Evolutionary conservation across 2,329 filamentous ascomycete genomes (phyloP), one percentile per base, ranked within the genome.

Genomic region (Ophiostoma quercus): DNA sequence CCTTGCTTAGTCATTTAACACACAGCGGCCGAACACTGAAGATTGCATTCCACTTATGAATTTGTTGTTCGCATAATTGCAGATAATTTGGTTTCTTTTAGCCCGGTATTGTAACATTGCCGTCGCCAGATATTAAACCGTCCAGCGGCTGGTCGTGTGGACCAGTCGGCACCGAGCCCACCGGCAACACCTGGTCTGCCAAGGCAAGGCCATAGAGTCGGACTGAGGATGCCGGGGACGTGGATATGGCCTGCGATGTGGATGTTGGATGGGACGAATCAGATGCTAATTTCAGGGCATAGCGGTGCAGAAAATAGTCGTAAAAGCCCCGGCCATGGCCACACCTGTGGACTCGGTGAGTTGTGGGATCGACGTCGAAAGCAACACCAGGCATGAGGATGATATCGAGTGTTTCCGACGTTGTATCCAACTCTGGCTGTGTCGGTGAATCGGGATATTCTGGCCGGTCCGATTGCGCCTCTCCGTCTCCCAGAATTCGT

Each of bases 261-360:
- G 16, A 9, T 14, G 12, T 41, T 12, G 39, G 11, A 12, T 41
- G 39, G 3, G 9, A 14, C 11, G 14, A 14, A 7, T 41, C 16
- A 16, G 62, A 39, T 3, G 62, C 62, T 19, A 39, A 12, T 67
- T 79, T 84, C 78, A 84, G 77, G 68, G 81, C 78, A 75, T 94
- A 96, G 74, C 90, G 87, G 76, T 90, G 87, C 77, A 99, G 81
- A 79, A 97, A 99, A 79, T 89, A 91, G 81, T 99, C 95, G 83
- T 99, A 99, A 81, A 96, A 99, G 41, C 95, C 95, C 79, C 92
- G 96, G 70, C 95, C 95, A 79, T 99, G 95, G 57, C 95, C 95
- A 25, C 98, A 84, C 75, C 95, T 86, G 74, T 90, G 87, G 72
- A 95, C 85, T 14, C 81, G 82, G 2, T 83, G 83, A 32, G 79